Base-by-base conservation (phyloP, 352 stramenopile species). In the Elongisporangium anandrum region DNA sequence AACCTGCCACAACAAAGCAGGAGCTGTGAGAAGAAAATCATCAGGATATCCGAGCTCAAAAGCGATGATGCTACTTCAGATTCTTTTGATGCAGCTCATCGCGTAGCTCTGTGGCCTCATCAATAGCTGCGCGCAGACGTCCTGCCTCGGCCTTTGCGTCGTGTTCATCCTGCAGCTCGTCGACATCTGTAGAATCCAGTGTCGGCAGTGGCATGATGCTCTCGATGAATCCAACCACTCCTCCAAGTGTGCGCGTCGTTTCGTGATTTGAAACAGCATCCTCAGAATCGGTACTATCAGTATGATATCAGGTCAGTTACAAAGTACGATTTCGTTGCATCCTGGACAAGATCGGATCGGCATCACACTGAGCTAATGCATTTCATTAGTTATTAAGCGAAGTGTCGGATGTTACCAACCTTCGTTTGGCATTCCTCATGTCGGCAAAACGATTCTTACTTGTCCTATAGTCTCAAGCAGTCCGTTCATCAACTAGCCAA, bases 71-170 rank as follows among this genome's bases (percentile, higher is more conserved):
- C n/a, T 9, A 75, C 75, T 84, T 89, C 57, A 73, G 69, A 56
- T 94, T 94, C 57, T 75, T 81, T 54, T 90, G 81, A 64, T 92
- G 81, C 3, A 92, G 64, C 62, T 87, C 78, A 15, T 92, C 81
- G 4, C 73, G 77, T 20, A 75, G 60, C 51, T 90, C 75, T 26
- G 66, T 58, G 23, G 76, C 73, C 50, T 88, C 75, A 9, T 77
- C 57, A 56, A 92, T 88, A 9, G 70, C 69, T 0, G 60, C 57
- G 17, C 78, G 81, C 23, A 94, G 68, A 15, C 77, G 65, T 19
- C 55, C 57, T 4, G 65, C 69, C 55, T 89, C 79, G 21, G 66
- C 64, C 39, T 61, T 58, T 10, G 69, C 65, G 29, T 80, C 73
- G 9, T 87, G 74, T 3, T 90, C 78, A 8, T 86, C 78, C 50